Evolutionary conservation across 2,329 filamentous ascomycete genomes (phyloP).

Genomic region (Aureobasidium sp.): DNA sequence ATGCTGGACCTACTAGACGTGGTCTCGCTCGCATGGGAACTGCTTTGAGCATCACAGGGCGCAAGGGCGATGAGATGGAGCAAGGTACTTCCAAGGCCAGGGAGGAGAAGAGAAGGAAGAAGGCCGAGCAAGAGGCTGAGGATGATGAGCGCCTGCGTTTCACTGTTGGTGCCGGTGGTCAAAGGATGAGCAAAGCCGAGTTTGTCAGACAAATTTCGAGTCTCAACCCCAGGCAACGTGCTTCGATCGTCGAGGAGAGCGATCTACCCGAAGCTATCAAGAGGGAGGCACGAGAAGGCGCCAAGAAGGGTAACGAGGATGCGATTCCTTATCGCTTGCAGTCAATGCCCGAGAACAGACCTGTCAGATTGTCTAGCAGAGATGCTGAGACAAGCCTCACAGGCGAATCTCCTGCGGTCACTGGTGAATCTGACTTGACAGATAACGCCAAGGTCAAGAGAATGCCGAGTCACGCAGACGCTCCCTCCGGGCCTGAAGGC

Average conservation of each 20-base stretch:
- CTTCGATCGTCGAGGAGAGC: constrained; percentile 38
- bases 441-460: constrained; percentile 11
- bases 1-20: constrained; percentile 31
- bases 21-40: constrained; percentile 44
- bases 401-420: not conserved
- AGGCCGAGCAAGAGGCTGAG: constrained; percentile 33
- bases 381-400: not conserved
- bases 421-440: not conserved
- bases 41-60: constrained; percentile 37
- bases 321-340: constrained; percentile 18
- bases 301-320: constrained; percentile 12
- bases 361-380: not conserved
- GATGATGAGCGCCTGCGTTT: constrained; percentile 69
- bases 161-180: constrained; percentile 63
- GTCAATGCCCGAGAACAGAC: constrained; percentile 19
- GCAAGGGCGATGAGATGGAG: constrained; percentile 25
- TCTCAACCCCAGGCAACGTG: constrained; percentile 58
- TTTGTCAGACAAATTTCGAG: constrained; percentile 67
- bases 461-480: constrained; percentile 10
- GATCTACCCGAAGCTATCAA: constrained; percentile 40
- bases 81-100: constrained; percentile 13
- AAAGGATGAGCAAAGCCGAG: constrained; percentile 70
- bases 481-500: constrained; percentile 20
- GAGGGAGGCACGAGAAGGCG: constrained; percentile 35
- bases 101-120: constrained; percentile 14